These are phyloP conservation scores for Elaphomyces granulatus DNA, from an alignment of 495 filamentous ascomycete species.

Conservation along the genomic window DNA sequence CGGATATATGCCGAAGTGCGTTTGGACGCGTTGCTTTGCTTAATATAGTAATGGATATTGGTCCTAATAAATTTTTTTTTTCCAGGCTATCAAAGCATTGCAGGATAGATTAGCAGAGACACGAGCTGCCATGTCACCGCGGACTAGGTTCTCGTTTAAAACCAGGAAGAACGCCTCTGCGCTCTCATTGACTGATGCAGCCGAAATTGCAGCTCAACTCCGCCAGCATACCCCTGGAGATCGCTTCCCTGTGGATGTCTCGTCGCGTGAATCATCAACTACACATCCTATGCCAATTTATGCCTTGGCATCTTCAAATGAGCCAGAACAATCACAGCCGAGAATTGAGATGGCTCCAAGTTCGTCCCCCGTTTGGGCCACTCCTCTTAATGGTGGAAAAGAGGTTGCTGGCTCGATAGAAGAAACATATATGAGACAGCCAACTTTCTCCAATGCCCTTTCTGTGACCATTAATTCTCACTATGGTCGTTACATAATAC, in stretches of 20 bases:
- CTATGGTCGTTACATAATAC: constrained; percentile 45
- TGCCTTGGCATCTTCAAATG: constrained; percentile 35
- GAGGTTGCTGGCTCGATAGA: constrained; percentile 3
- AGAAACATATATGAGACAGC: constrained; percentile 31
- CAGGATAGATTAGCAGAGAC: constrained; percentile 47
- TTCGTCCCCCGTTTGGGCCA: constrained; percentile 23
- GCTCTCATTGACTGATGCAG: constrained; percentile 42
- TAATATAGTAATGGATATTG: too few species aligned
- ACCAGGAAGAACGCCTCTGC: constrained; percentile 43
- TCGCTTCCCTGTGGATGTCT: constrained; percentile 25
- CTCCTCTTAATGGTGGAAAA: constrained; percentile 9
- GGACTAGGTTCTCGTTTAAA: constrained; percentile 62
- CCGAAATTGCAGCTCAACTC: constrained; percentile 35
- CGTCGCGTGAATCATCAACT: constrained; percentile 35
- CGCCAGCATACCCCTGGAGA: constrained; percentile 31
- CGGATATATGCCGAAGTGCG: constrained; percentile 55
- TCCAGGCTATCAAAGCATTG: constrained; percentile 52
- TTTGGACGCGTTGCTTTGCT: constrained; percentile 1
- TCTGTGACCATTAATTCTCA: constrained; percentile 54
- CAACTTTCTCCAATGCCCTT: constrained; percentile 44
- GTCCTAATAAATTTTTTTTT: background rate
- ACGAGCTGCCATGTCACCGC: constrained; percentile 44
- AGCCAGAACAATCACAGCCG: constrained; percentile 24
- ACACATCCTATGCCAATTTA: constrained; percentile 38
- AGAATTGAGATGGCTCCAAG: constrained; percentile 25